phyloP scores from a whole-genome alignment of 495 filamentous ascomycete species.

The Trichoderma virens region DNA sequence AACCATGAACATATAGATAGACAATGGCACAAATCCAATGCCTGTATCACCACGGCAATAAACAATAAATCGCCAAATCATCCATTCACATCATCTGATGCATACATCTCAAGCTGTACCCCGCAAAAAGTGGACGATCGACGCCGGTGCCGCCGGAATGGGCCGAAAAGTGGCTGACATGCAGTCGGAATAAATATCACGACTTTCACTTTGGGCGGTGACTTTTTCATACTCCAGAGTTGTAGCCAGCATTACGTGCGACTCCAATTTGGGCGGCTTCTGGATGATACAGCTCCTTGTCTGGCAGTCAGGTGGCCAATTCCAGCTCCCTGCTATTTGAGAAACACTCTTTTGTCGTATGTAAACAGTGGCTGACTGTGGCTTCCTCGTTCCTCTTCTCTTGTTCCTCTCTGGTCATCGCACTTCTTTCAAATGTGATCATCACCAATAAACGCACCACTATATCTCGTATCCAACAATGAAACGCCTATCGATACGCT shows the following conservation, averaged over 20 bases:
- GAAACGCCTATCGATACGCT: background rate
- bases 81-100: background rate
- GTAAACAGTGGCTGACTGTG: background rate
- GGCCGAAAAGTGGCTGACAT: background rate
- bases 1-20: too few species aligned
- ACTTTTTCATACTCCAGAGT: background rate
- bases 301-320: background rate
- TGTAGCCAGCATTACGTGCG: background rate
- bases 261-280: background rate
- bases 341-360: background rate
- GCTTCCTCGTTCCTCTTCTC: too few species aligned
- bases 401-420: background rate
- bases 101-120: background rate
- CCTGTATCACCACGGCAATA: background rate
- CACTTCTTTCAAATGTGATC: background rate
- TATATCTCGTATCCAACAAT: background rate
- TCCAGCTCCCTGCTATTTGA: background rate
- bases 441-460: background rate
- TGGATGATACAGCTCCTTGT: background rate
- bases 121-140: slow-evolving; percentile 9
- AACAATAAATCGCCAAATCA: background rate
- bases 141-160: slow-evolving; percentile 2
- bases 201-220: background rate
- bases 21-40: too few species aligned
- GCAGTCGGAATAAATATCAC: background rate